These are phyloP conservation scores for Plantago elongata DNA, from an alignment of 257 asterid species.

Conservation along the genomic window DNA sequence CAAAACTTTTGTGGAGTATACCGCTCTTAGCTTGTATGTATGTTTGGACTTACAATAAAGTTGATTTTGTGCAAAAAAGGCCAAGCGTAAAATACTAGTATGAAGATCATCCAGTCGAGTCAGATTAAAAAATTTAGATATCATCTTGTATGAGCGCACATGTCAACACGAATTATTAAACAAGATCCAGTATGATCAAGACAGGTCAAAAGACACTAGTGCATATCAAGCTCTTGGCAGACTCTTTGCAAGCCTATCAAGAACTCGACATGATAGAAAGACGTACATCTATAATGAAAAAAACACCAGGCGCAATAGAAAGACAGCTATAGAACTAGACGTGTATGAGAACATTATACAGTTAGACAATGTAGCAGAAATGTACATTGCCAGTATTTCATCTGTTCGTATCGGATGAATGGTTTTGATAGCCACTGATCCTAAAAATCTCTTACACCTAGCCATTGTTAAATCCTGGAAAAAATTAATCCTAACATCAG, in stretches of 20 bases:
- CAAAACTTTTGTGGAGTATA: no score
- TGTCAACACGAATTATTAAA: not conserved
- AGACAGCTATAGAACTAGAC: no score
- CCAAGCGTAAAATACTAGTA: not conserved
- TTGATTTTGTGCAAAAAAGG: no score
- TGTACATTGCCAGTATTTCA: conserved; percentile 91
- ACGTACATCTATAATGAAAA: not conserved
- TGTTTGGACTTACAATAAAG: no score
- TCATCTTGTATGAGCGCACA: no score
- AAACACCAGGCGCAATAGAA: not conserved
- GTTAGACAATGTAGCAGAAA: conserved; percentile 2
- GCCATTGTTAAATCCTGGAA: conserved; percentile 81
- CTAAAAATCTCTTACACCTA: conserved; percentile 63
- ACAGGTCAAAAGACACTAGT: conserved; percentile 1
- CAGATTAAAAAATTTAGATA: not conserved
- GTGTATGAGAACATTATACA: no score
- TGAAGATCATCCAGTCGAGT: conserved; percentile 1
- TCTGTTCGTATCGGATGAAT: conserved; percentile 95
- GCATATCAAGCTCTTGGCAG: not conserved
- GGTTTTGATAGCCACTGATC: conserved; percentile 94
- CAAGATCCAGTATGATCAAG: not conserved
- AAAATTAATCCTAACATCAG: conserved; percentile 79
- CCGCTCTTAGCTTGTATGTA: no score
- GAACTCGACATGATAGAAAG: not conserved
- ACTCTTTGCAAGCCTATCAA: conserved; percentile 7